Conservation (phyloP, 495 filamentous ascomycete genomes). For the Talaromyces adpressus region DNA sequence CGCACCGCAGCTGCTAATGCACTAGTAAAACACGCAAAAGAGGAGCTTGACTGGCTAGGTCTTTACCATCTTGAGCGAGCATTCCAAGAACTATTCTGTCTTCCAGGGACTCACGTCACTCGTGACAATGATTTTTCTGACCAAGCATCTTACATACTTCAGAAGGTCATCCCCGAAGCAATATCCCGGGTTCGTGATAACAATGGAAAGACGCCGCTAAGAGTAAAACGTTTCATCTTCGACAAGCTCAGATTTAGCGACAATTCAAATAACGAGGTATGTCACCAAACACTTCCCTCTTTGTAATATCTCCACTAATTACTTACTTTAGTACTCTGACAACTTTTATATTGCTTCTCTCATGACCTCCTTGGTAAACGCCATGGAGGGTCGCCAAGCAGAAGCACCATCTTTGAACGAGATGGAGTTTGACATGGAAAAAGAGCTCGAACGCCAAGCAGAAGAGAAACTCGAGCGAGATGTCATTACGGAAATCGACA, state of each 20-base stretch:
- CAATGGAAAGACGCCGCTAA: constrained; percentile 65
- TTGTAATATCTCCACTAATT: constrained; percentile 8
- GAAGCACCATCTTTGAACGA: constrained; percentile 25
- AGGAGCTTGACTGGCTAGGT: constrained; percentile 69
- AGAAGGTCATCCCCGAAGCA: constrained; percentile 70
- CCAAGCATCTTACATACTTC: constrained; percentile 70
- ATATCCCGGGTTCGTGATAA: constrained; percentile 73
- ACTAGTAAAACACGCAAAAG: constrained; percentile 64
- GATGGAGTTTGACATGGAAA: constrained; percentile 40
- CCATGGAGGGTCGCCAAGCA: constrained; percentile 52
- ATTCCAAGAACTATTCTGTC: constrained; percentile 85
- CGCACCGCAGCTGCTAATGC: constrained; percentile 71
- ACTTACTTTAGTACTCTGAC: constrained; percentile 58
- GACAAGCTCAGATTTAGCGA: constrained; percentile 90
- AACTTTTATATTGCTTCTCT: constrained; percentile 78
- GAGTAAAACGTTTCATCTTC: constrained; percentile 71
- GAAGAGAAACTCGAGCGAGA: constrained; percentile 58
- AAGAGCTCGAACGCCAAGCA: constrained; percentile 46
- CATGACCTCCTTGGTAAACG: constrained; percentile 71
- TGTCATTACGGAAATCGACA: constrained; percentile 77
- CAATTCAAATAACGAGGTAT: constrained; percentile 73
- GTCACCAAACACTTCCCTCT: constrained; percentile 5
- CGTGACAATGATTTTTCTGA: constrained; percentile 85
- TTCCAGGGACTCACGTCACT: constrained; percentile 63
- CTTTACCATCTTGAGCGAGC: constrained; percentile 74